Base-by-base conservation (phyloP, 768 basidiomycete genomes). In the Neoboletus magnificus region DNA sequence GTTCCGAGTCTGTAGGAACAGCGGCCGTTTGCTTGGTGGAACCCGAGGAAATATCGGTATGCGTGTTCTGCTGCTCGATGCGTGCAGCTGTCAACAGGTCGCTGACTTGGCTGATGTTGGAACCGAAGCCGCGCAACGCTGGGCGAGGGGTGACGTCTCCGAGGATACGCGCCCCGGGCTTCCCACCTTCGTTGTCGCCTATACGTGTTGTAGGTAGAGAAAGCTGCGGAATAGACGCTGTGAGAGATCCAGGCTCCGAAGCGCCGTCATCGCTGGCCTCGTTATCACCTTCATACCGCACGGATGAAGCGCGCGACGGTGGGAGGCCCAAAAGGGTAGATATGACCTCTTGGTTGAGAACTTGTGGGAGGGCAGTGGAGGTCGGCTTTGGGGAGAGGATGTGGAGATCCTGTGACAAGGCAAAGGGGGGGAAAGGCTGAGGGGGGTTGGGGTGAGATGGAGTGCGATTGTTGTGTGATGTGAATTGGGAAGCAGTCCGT, bases 311-410 rank as follows among this genome's bases (percentile, higher is more conserved):
- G 33, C 74, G 71, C 9, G 71, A 73, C 6, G 73, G 70, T 2
- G 74, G 71, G 39, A 86, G 72, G 5, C 87, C 86, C 3, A 89
- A 75, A 10, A 91, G 77, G 4, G 79, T 75, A 2, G 81, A 81
- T 36, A 89, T 82, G 37, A 89, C 87, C 52, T 87, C 82, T 65
- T 86, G 83, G 49, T 82, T 84, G 43, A 91, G 79, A 20, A 89
- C 78, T 65, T 89, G 86, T 0, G 87, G 86, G 7, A 76, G 73
- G 12, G 79, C 63, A 4, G 74, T 76, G 1, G 75, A 74, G 3
- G 81, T 80, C 1, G 84, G 82, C 52, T 82, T 77, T 8, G 82
- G 83, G n/a, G 82, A 81, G 50, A 80, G 74, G 35, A 84, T 82
- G 8, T 75, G 68, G 5, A 63, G 69, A 35, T 64, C 58, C 29